Percentiles rank a stretch among this genome's conserved stretches.
Conservation (phyloP, 202 grass and related monocot genomes). For the Cymbopogon flexuosus region DNA sequence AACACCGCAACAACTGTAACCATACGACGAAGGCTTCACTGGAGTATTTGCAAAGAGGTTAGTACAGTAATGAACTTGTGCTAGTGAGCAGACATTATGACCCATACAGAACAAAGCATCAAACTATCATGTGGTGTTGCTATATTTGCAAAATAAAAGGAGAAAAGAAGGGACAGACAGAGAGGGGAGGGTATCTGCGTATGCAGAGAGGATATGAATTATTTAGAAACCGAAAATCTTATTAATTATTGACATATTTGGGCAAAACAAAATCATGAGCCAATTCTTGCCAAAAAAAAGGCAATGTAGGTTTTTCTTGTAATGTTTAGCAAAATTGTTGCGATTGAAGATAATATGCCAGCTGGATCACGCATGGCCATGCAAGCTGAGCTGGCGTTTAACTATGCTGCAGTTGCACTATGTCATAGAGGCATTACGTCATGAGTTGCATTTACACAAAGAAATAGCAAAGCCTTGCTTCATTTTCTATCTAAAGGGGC, state of each 20-base stretch:
- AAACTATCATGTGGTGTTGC: not conserved
- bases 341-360: not conserved
- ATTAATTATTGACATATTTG: not conserved
- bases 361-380: not conserved
- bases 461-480: not conserved
- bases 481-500: not conserved
- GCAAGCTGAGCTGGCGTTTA: not conserved
- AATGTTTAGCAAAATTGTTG: not conserved
- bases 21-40: not conserved
- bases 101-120: not conserved
- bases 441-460: not conserved
- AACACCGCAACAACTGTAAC: not conserved
- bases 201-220: not conserved
- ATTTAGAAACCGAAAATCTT: not conserved
- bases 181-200: not conserved
- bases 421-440: not conserved
- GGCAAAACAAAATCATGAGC: not conserved
- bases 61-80: not conserved
- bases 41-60: not conserved
- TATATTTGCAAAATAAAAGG: not conserved
- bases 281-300: not conserved
- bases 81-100: not conserved
- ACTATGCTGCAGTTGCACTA: not conserved
- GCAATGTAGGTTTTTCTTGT: not conserved
- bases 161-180: not conserved